These are phyloP conservation scores for Boletellus deceptivus DNA, from an alignment of 1,284 basidiomycete genomes.

Conservation along the genomic window DNA sequence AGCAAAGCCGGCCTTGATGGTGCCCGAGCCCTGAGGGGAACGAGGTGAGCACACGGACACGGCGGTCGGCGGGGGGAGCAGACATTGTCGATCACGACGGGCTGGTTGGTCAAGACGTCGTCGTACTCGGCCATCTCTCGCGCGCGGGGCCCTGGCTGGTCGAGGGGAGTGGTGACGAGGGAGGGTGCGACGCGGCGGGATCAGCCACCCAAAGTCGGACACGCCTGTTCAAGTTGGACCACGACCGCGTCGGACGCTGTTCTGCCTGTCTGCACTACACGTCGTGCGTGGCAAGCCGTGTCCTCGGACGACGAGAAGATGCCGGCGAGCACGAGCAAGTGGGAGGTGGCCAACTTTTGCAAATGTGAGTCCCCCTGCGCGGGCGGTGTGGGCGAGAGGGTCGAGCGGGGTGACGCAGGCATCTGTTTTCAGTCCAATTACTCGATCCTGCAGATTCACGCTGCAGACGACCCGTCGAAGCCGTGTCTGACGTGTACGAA, in stretches of 20 bases:
- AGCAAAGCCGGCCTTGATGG: slow-evolving; percentile 97
- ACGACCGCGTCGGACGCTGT: not conserved
- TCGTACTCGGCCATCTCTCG: slow-evolving; percentile 75
- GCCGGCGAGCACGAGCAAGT: slow-evolving; percentile 58
- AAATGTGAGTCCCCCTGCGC: slow-evolving; percentile 56
- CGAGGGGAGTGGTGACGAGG: too few relatives aligned
- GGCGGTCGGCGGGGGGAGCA: slow-evolving; percentile 33
- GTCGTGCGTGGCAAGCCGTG: slow-evolving; percentile 26
- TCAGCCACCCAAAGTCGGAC: too few relatives aligned
- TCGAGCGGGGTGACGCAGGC: slow-evolving; percentile 47
- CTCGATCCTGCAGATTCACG: slow-evolving; percentile 79
- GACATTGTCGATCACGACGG: slow-evolving; percentile 96
- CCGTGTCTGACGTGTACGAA: slow-evolving; percentile 92
- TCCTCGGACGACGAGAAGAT: slow-evolving; percentile 27
- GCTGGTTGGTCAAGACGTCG: slow-evolving; percentile 89
- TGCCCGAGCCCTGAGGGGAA: slow-evolving; percentile 80
- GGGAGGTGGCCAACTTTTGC: slow-evolving; percentile 82
- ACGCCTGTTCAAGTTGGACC: too few relatives aligned
- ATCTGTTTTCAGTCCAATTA: slow-evolving; percentile 89
- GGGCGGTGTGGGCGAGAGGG: not conserved
- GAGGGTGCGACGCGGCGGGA: too few relatives aligned
- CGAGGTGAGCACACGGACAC: slow-evolving; percentile 21
- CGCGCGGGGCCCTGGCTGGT: not conserved
- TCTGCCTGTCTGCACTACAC: slow-evolving; percentile 19
- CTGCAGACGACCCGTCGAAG: slow-evolving; percentile 80